Percentiles rank a stretch among this genome's conserved stretches.
Evolutionary conservation across 2,329 filamentous ascomycete species (phyloP).

Genomic region (Metarhizium sp.): DNA sequence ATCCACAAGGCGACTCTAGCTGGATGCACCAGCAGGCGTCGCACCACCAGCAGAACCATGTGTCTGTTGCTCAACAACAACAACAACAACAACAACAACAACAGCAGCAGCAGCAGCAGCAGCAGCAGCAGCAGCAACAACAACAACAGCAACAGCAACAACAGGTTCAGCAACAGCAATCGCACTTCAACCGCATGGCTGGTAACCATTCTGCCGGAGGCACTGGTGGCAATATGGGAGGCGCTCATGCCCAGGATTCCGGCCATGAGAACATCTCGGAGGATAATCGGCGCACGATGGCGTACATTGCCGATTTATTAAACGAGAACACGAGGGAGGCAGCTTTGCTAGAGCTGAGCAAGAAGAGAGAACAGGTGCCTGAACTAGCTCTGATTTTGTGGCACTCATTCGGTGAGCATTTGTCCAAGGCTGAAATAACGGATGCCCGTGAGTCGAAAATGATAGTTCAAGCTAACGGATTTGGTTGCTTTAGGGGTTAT

Average conservation of each 20-base stretch:
- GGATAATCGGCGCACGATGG: conserved; percentile 86
- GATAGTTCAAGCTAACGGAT: background rate
- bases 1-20: conserved; percentile 50
- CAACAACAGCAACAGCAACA: conserved; percentile 36
- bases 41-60: conserved; percentile 51
- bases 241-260: conserved; percentile 42
- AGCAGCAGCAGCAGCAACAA: conserved; percentile 38
- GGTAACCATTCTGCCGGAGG: conserved; percentile 48
- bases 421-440: background rate
- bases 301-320: conserved; percentile 84
- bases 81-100: conserved; percentile 29
- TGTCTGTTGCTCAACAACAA: conserved; percentile 42
- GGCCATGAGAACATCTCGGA: conserved; percentile 66
- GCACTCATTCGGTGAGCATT: conserved; percentile 84
- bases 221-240: conserved; percentile 32
- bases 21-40: conserved; percentile 60
- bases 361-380: conserved; percentile 96
- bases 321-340: conserved; percentile 82
- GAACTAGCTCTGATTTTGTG: conserved; percentile 93
- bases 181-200: conserved; percentile 65
- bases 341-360: conserved; percentile 89
- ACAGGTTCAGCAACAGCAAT: conserved; percentile 38
- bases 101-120: conserved; percentile 27
- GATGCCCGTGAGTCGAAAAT: background rate
- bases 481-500: conserved; percentile 63